phyloP scores from a whole-genome alignment of 495 filamentous ascomycete species.

The Talaromyces liani region DNA sequence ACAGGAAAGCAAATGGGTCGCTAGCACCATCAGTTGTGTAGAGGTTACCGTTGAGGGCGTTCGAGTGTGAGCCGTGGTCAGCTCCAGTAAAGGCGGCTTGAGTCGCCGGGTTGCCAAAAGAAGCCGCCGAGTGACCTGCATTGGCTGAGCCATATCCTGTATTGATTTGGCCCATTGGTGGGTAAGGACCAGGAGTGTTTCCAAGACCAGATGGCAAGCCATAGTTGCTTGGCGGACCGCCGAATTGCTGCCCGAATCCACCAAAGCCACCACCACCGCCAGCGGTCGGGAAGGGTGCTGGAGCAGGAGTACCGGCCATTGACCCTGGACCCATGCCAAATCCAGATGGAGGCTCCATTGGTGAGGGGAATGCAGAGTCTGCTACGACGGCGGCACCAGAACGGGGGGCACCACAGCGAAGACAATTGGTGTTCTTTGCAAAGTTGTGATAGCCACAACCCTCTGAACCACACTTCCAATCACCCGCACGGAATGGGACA shows the following conservation, averaged over 20 bases:
- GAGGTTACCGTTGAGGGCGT: conserved; percentile 48
- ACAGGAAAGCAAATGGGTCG: conserved; percentile 88
- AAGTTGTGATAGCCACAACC: conserved; percentile 99
- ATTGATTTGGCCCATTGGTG: conserved; percentile 68
- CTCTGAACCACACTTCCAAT: conserved; percentile 98
- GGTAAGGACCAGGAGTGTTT: conserved; percentile 70
- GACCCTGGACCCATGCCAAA: conserved; percentile 74
- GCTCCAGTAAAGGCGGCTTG: conserved; percentile 89
- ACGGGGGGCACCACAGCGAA: conserved; percentile 91
- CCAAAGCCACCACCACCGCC: conserved; percentile 64
- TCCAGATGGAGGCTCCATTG: conserved; percentile 76
- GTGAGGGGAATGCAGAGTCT: conserved; percentile 84
- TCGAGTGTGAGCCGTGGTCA: conserved; percentile 55
- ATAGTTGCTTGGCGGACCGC: conserved; percentile 82
- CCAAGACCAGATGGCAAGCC: conserved; percentile 85
- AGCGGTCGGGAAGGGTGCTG: conserved; percentile 68
- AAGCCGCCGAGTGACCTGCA: conserved; percentile 72
- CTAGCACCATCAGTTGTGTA: conserved; percentile 53
- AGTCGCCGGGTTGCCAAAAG: conserved; percentile 87
- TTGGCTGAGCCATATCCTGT: conserved; percentile 55
- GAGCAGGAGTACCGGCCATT: conserved; percentile 77
- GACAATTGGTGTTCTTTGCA: conserved; percentile 96
- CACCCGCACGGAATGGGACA: conserved; percentile 94
- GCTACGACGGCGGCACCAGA: conserved; percentile 89
- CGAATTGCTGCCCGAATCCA: conserved; percentile 80